Conservation (phyloP, 2,329 filamentous ascomycete genomes). For the Colletotrichum sp. region DNA sequence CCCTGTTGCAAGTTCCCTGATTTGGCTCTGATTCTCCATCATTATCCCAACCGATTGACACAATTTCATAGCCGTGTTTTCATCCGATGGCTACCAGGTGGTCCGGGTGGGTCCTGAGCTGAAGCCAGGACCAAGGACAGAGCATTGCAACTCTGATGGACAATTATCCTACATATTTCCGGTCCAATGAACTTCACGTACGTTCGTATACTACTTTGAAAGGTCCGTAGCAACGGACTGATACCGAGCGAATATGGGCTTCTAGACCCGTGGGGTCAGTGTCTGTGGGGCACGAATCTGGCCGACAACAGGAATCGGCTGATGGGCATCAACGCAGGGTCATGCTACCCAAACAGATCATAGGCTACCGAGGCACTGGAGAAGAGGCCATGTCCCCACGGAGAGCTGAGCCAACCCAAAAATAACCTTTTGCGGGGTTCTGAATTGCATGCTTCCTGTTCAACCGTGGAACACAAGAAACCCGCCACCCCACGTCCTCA, state of each 20-base stretch:
- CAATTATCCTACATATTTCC: background rate
- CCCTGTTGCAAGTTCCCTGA: background rate
- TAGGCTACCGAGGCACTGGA: background rate
- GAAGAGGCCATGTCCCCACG: background rate
- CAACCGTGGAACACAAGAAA: background rate
- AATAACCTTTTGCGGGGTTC: background rate
- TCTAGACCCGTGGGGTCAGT: background rate
- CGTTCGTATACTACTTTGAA: background rate
- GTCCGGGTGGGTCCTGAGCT: background rate
- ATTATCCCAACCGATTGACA: background rate
- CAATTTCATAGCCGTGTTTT: fast-evolving
- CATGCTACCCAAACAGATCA: background rate
- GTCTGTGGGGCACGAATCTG: background rate
- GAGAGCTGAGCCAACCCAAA: background rate
- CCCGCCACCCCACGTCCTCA: fast-evolving
- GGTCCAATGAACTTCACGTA: background rate
- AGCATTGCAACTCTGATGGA: background rate
- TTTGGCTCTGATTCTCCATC: background rate
- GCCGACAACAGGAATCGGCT: background rate
- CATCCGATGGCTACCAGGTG: background rate
- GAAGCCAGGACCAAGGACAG: background rate
- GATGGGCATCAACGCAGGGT: background rate
- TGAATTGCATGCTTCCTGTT: background rate
- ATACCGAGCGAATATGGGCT: background rate
- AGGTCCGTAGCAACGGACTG: background rate